Evolutionary conservation across 495 filamentous ascomycete species (phyloP).

Genomic region (Penicillium cataractarum): DNA sequence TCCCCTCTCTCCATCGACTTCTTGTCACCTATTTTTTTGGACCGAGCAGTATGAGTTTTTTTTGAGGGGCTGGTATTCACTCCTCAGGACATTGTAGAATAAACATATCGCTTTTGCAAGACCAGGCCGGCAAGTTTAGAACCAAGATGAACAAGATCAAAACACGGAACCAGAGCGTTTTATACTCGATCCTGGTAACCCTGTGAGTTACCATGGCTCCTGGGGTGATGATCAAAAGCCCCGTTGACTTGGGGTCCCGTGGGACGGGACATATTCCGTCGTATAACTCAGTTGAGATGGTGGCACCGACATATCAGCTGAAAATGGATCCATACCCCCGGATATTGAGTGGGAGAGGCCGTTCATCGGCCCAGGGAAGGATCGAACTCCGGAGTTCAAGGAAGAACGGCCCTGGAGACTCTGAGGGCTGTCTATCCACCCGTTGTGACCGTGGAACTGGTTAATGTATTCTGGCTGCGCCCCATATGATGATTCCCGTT

Average conservation of each 20-base stretch:
- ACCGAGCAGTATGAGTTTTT: neutral
- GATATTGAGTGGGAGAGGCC: conserved; percentile 34
- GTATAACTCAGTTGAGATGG: conserved; percentile 41
- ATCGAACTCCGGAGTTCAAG: conserved; percentile 27
- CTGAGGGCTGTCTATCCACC: conserved; percentile 36
- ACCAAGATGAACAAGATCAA: neutral
- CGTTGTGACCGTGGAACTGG: conserved; percentile 31
- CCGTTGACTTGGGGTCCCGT: conserved; percentile 34
- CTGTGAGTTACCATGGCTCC: neutral
- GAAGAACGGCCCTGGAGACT: conserved; percentile 28
- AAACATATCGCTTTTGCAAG: neutral
- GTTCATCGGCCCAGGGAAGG: conserved; percentile 31
- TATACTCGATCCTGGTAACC: neutral
- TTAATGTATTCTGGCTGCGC: conserved; percentile 39
- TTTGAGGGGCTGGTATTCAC: neutral
- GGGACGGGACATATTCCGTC: conserved; percentile 35
- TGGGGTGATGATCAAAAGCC: conserved; percentile 24
- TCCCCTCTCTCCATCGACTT: neutral
- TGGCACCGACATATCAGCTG: conserved; percentile 36
- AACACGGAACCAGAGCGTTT: neutral
- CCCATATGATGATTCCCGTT: conserved; percentile 41
- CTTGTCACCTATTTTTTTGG: neutral
- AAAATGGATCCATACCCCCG: conserved; percentile 37
- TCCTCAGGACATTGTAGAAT: neutral
- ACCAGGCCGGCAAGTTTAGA: neutral